A percentile compares a stretch with the other conserved stretches of the same genome.
These are phyloP conservation scores for Letharia columbiana DNA, from an alignment of 495 filamentous ascomycete species.

Conservation along the genomic window DNA sequence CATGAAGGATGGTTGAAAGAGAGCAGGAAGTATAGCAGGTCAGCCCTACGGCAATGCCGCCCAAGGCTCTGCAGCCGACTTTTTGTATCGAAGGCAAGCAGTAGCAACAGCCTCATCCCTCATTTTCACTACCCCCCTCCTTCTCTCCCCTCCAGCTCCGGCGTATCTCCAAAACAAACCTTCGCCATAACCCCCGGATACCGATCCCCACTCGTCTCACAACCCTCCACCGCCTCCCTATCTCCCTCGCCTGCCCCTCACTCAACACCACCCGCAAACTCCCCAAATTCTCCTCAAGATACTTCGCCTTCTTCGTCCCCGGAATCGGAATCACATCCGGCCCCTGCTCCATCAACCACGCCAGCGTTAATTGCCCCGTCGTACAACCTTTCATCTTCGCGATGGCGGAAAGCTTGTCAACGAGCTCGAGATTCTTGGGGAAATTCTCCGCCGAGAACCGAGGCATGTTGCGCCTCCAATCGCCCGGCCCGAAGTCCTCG, in stretches of 20 bases:
- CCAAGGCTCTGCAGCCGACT: no score
- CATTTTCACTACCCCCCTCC: background rate
- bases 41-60: no score
- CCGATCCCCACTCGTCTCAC: constrained; percentile 33
- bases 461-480: constrained; percentile 33
- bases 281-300: constrained; percentile 48
- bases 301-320: constrained; percentile 44
- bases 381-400: constrained; percentile 41
- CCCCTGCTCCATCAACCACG: constrained; percentile 45
- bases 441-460: constrained; percentile 45
- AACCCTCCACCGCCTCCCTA: constrained; percentile 36
- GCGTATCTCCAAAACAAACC: constrained; percentile 16
- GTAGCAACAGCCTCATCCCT: no score
- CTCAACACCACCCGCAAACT: constrained; percentile 40
- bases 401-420: constrained; percentile 33
- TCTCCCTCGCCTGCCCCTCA: constrained; percentile 39
- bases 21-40: no score
- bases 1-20: no score
- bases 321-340: constrained; percentile 49
- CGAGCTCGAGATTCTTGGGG: constrained; percentile 37
- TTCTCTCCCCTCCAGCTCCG: background rate
- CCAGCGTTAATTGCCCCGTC: constrained; percentile 38
- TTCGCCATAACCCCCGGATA: constrained; percentile 24
- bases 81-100: no score
- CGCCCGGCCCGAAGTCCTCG: constrained; percentile 28